phyloP scores from a whole-genome alignment of 805 yeast genomes.

The Teunomyces cretensis region DNA sequence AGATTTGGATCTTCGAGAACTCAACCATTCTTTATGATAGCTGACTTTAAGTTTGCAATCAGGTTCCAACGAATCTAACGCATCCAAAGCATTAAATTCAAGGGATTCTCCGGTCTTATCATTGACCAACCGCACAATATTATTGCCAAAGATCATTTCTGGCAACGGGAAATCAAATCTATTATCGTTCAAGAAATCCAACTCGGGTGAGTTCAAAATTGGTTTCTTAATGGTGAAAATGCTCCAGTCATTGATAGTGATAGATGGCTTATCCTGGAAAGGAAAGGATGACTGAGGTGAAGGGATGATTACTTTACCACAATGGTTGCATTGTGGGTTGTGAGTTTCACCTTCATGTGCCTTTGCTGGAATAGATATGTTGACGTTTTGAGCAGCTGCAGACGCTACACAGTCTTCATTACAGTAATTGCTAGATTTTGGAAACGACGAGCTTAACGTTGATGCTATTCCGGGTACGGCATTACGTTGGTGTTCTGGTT shows the following conservation, averaged over 20 bases:
- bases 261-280: conserved; percentile 64
- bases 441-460: conserved; percentile 6
- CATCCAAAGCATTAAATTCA: conserved; percentile 75
- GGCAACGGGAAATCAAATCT: conserved; percentile 81
- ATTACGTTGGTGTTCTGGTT: conserved; percentile 2
- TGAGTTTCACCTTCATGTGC: conserved; percentile 35
- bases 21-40: conserved; percentile 81
- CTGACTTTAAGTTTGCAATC: conserved; percentile 57
- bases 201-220: conserved; percentile 69
- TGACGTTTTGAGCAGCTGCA: not conserved
- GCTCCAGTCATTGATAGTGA: conserved; percentile 71
- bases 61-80: conserved; percentile 43
- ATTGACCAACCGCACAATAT: conserved; percentile 53
- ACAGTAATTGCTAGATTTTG: conserved; percentile 2
- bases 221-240: conserved; percentile 73
- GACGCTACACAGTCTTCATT: not conserved
- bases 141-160: conserved; percentile 96
- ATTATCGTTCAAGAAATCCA: conserved; percentile 61
- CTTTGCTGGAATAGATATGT: conserved; percentile 43
- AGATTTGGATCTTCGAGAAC: conserved; percentile 30
- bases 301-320: conserved; percentile 78
- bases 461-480: conserved; percentile 19
- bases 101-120: conserved; percentile 44
- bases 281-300: conserved; percentile 70
- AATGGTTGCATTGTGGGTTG: conserved; percentile 55